Conservation (phyloP, 179 eudicot genomes). For the Silene noctiflora region DNA sequence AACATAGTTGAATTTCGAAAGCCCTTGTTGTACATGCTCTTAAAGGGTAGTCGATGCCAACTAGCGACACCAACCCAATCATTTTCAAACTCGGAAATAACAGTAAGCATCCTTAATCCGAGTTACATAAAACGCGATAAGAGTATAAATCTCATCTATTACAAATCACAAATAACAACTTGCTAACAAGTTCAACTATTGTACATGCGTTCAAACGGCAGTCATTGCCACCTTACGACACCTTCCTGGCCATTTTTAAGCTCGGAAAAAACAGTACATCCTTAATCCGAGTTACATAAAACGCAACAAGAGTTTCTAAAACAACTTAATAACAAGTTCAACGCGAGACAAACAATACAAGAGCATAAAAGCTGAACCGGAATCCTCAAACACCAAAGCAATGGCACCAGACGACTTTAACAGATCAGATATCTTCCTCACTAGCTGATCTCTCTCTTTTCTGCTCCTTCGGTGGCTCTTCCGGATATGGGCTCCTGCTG, state of each 20-base stretch:
- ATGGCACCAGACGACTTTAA: no score
- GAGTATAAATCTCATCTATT: neutral
- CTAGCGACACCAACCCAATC: neutral
- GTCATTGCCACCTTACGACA: no score
- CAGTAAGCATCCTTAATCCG: neutral
- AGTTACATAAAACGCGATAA: neutral
- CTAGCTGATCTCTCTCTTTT: slow-evolving; percentile 46
- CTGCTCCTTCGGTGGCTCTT: slow-evolving; percentile 34
- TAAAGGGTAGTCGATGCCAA: no score
- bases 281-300: neutral
- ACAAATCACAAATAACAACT: neutral
- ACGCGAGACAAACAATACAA: neutral
- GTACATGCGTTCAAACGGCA: no score
- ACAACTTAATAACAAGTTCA: neutral
- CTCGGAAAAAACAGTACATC: neutral
- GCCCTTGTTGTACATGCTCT: no score
- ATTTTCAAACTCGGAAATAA: neutral
- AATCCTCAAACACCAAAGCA: no score
- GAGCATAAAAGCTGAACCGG: neutral
- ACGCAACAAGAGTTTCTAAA: neutral
- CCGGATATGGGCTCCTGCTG: slow-evolving; percentile 51
- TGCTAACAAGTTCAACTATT: neutral
- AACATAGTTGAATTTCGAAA: no score
- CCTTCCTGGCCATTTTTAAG: neutral
- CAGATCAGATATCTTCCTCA: slow-evolving; percentile 20